Conservation (phyloP, 495 filamentous ascomycete genomes). For the Endocarpon pusillum region DNA sequence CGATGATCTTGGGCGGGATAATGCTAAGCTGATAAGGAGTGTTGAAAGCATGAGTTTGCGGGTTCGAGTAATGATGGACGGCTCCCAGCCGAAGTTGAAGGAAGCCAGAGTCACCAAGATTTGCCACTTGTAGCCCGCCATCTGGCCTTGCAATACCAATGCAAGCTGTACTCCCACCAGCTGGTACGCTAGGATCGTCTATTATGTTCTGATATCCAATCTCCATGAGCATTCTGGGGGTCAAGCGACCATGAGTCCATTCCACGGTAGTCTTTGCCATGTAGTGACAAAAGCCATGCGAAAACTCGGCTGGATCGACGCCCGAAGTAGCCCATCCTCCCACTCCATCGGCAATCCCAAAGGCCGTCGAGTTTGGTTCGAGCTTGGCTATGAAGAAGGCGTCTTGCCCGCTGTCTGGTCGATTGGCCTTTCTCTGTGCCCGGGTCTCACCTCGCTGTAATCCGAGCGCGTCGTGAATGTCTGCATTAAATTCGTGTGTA, state of each 20-base stretch:
- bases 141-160: slow-evolving; percentile 53
- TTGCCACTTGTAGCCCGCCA: slow-evolving; percentile 70
- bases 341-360: slow-evolving; percentile 87
- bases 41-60: slow-evolving; percentile 95
- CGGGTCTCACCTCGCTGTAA: slow-evolving; percentile 27
- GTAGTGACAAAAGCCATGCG: slow-evolving; percentile 81
- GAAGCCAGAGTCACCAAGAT: slow-evolving; percentile 96
- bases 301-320: slow-evolving; percentile 87
- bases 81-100: slow-evolving; percentile 68
- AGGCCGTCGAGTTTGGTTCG: slow-evolving; percentile 43
- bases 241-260: slow-evolving; percentile 30
- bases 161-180: slow-evolving; percentile 80
- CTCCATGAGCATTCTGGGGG: slow-evolving; percentile 58
- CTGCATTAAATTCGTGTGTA: slow-evolving; percentile 60
- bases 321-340: slow-evolving; percentile 86
- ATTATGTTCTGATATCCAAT: slow-evolving; percentile 66
- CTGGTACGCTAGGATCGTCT: slow-evolving; percentile 49
- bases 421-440: slow-evolving; percentile 19
- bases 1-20: slow-evolving; percentile 61
- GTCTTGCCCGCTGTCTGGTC: slow-evolving; percentile 81
- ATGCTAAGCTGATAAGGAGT: slow-evolving; percentile 89
- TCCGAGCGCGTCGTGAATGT: slow-evolving; percentile 32
- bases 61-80: slow-evolving; percentile 61
- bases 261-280: slow-evolving; percentile 61
- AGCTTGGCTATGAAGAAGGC: slow-evolving; percentile 81